Evolutionary conservation across 2,329 filamentous ascomycete species (phyloP), one percentile per base, ranked within the genome.

Genomic region (Trematosphaeria pertusa): DNA sequence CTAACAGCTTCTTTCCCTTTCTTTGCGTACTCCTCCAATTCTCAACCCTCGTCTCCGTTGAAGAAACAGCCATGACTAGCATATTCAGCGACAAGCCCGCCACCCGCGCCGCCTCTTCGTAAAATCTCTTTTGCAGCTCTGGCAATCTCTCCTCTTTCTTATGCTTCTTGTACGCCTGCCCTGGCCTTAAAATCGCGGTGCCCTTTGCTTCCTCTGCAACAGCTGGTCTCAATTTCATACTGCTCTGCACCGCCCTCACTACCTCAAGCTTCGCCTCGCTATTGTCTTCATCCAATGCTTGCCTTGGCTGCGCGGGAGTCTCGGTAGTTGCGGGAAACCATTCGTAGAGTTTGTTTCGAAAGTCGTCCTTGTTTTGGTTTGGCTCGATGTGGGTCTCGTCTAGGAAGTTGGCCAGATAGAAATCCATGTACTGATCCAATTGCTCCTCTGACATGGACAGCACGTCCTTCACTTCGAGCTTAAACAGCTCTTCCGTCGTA

Each of bases 391-490:
- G 59, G 40, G 72, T 68, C 45, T 80, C 75, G 51, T 78, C 75
- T 35, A 83, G 70, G 77, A 85, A 89, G 34, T 80, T 87, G 46
- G 79, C 78, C 63, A 57, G 85, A 65, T 88, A 92, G 85, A 88
- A 94, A 69, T 90, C 83, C 70, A 95, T 78, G 62, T 91, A 93
- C 48, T 87, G 81, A 60, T 92, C 88, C 28, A 93, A 73, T 52
- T 87, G 80, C 17, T 78, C 72, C 4, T 78, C 72, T 2, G 74
- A 77, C 82, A 92, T 86, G 1, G 74, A 67, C 31, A 86, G 78
- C 7, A 89, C 80, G 56, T 90, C 81, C 3, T 75, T 73, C 44
- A 88, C 85, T 5, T 77, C 81, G 17, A 87, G 67, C 71, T 62
- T 84, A 78, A 56, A 79, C 66, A 65, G 74, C 67, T 70, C 73